Evolutionary conservation across 345 rosid genomes (phyloP), one percentile per base, ranked within the genome.

Genomic region (Geranium rotundifolium): DNA sequence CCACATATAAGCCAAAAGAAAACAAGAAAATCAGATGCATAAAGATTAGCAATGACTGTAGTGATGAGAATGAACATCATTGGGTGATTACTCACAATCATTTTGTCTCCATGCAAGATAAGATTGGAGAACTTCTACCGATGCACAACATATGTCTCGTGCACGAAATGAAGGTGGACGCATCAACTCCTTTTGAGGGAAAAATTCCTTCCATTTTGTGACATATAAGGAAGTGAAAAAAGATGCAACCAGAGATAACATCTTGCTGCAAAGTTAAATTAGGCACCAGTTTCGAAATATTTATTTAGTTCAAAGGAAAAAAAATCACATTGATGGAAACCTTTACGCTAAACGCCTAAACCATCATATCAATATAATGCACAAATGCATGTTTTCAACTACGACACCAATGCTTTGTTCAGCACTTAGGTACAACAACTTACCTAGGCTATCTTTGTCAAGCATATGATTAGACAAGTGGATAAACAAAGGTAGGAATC

Each of bases 41-140:
- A 61, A 39, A 61, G 3, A 61, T n/a, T 20, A 34, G 17, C 16
- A 61, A 4, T 50, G 41, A 23, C 12, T 20, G 39, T 23, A 31
- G 19, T 58, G 34, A 57, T 58, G 29, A 58, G 16, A 23, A 27
- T 27, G 17, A 31, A 29, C 29, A 54, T 17, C 9, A 41, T 2
- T 19, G 41, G 17, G 5, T n/a, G 31, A 60, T 19, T 16, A 71
- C 95, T 79, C 71, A 92, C 98, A 92, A 41, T 85, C 89, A 56
- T 69, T 77, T 67, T 92, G 96, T 80, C 91, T 92, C 98, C 98
- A 92, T 8, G 84, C 80, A 57, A 91, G 86, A 79, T 83, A 89
- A 27, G 79, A 63, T 77, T 85, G 98, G 71, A 91, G 83, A 79
- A 89, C 85, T 55, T 86, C 95, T n/a, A 76, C 17, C 0, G 90